These are phyloP conservation scores for Claviceps sp. DNA, from an alignment of 2,329 filamentous ascomycete species.

Conservation along the genomic window DNA sequence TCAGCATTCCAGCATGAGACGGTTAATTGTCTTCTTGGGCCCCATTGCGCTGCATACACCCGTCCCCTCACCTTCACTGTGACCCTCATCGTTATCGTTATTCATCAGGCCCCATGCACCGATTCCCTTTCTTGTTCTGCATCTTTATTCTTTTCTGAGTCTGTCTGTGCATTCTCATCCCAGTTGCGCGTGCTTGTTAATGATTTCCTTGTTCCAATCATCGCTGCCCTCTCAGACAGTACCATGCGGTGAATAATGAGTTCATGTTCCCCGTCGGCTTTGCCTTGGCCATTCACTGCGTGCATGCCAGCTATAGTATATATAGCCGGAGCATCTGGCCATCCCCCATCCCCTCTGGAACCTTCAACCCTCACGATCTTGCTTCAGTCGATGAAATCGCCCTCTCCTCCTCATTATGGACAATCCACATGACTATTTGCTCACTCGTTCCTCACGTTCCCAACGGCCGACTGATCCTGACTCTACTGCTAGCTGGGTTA, in stretches of 20 bases:
- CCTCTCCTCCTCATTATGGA: slow-evolving; percentile 19
- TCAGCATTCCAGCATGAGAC: slow-evolving; percentile 4
- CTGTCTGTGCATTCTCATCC: background rate
- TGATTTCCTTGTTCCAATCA: background rate
- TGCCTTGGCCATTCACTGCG: background rate
- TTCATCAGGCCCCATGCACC: slow-evolving; percentile 1
- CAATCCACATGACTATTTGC: slow-evolving; percentile 28
- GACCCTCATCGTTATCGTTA: background rate
- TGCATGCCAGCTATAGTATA: background rate
- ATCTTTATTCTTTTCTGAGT: background rate
- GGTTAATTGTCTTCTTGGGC: slow-evolving; percentile 3
- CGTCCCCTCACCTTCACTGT: background rate
- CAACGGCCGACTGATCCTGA: slow-evolving; percentile 34
- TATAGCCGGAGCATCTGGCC: background rate
- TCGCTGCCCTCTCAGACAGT: background rate
- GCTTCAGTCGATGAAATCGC: background rate
- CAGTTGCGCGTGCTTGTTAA: background rate
- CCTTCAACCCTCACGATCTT: background rate
- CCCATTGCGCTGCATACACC: slow-evolving; percentile 3
- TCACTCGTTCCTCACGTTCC: slow-evolving; percentile 20
- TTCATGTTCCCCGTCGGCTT: background rate
- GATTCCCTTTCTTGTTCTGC: background rate
- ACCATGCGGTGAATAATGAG: background rate
- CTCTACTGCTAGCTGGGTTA: slow-evolving; percentile 64
- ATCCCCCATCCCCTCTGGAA: background rate